Evolutionary conservation across 2,329 filamentous ascomycete species (phyloP).

Genomic region (Sclerotinia borealis): DNA sequence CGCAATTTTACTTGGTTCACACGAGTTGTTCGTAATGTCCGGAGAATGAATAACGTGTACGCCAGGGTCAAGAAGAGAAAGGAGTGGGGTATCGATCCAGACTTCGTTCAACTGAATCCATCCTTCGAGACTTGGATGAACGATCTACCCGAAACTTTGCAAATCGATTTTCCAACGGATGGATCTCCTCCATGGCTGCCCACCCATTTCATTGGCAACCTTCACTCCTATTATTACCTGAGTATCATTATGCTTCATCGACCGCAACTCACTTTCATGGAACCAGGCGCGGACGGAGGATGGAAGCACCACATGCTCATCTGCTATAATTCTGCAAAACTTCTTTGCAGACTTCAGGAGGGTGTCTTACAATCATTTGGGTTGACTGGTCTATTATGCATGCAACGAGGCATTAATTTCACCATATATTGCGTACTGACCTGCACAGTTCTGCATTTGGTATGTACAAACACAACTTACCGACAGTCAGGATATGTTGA

Average conservation of each 20-base stretch:
- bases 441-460: conserved; percentile 87
- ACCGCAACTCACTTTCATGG: conserved; percentile 74
- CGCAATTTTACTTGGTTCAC: conserved; percentile 80
- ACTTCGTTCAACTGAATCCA: conserved; percentile 73
- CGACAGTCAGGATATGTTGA: conserved; percentile 7
- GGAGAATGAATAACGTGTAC: conserved; percentile 70
- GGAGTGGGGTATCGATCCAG: conserved; percentile 82
- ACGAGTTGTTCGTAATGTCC: conserved; percentile 70
- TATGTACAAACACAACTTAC: conserved; percentile 44
- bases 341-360: conserved; percentile 81
- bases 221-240: conserved; percentile 85
- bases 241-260: conserved; percentile 81
- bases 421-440: conserved; percentile 89
- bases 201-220: conserved; percentile 81
- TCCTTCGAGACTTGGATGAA: conserved; percentile 69
- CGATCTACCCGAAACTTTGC: conserved; percentile 72
- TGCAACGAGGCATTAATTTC: conserved; percentile 92
- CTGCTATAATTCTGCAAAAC: conserved; percentile 79
- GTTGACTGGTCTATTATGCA: conserved; percentile 74
- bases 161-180: conserved; percentile 70
- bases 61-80: conserved; percentile 66
- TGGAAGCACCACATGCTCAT: conserved; percentile 88
- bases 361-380: conserved; percentile 71
- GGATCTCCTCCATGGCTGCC: conserved; percentile 77
- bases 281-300: conserved; percentile 64